phyloP scores from a whole-genome alignment of 768 basidiomycete genomes.

The Kwoniella dejecticola region DNA sequence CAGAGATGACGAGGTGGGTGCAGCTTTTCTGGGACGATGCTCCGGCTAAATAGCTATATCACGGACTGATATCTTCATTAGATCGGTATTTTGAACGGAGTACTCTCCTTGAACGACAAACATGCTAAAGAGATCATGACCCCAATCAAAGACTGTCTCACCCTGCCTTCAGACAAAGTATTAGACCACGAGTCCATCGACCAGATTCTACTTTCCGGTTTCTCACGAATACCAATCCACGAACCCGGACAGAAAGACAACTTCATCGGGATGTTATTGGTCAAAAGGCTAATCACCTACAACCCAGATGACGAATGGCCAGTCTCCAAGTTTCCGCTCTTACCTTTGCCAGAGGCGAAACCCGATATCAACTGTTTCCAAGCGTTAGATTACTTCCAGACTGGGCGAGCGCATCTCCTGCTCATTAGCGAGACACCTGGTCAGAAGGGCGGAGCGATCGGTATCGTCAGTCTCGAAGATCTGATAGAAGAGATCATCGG shows the following conservation, averaged over 20 bases:
- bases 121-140: constrained; percentile 76
- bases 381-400: constrained; percentile 90
- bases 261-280: constrained; percentile 78
- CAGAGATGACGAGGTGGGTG: constrained; percentile 57
- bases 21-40: not conserved
- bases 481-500: constrained; percentile 80
- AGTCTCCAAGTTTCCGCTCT: constrained; percentile 65
- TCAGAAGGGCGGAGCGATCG: constrained; percentile 76
- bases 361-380: constrained; percentile 90
- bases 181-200: constrained; percentile 79
- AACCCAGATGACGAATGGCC: constrained; percentile 70
- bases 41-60: not conserved
- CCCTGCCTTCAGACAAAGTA: constrained; percentile 73
- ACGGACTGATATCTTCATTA: constrained; percentile 7
- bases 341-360: constrained; percentile 83
- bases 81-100: constrained; percentile 56
- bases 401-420: constrained; percentile 88
- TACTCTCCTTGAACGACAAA: constrained; percentile 56
- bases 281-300: constrained; percentile 87
- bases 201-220: constrained; percentile 64
- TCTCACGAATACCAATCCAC: constrained; percentile 89
- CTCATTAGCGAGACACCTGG: constrained; percentile 85
- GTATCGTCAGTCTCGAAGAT: constrained; percentile 73
- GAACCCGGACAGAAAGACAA: constrained; percentile 67
- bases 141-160: constrained; percentile 68